Conservation (phyloP, 1,284 basidiomycete species). For the Amylostereum chailletii region DNA sequence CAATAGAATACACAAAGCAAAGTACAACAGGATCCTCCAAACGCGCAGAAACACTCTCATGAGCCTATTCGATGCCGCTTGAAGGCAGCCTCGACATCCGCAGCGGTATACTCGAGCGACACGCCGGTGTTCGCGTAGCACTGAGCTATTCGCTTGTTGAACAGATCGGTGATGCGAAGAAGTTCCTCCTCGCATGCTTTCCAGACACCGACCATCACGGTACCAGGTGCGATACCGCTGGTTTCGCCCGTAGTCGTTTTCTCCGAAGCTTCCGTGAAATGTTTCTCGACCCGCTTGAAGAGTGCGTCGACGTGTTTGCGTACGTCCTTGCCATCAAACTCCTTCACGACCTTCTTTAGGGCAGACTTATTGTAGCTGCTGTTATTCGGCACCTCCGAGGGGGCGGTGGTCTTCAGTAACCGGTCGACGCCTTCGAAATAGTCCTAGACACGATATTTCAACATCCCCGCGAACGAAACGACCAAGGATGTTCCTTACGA, state of each 20-base stretch:
- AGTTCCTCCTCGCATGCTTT: conserved; percentile 81
- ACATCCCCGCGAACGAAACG: not conserved
- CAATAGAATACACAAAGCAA: too few relatives aligned
- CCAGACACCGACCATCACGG: conserved; percentile 79
- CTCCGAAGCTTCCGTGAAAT: conserved; percentile 78
- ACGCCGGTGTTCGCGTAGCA: conserved; percentile 72
- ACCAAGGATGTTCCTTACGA: conserved; percentile 44
- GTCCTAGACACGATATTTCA: conserved; percentile 46
- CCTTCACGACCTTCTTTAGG: conserved; percentile 81
- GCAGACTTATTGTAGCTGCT: conserved; percentile 70
- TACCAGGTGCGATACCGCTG: conserved; percentile 50
- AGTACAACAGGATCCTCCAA: too few relatives aligned
- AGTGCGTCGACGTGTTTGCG: conserved; percentile 81
- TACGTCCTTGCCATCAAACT: conserved; percentile 82
- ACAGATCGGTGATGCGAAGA: conserved; percentile 62
- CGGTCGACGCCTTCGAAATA: conserved; percentile 91
- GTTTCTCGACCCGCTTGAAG: conserved; percentile 91
- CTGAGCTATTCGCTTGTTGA: conserved; percentile 58
- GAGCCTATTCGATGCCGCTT: conserved; percentile 49
- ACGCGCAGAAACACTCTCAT: conserved; percentile 11
- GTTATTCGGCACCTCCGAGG: conserved; percentile 75
- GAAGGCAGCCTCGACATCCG: conserved; percentile 74
- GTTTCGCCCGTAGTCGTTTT: conserved; percentile 52
- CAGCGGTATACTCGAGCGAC: conserved; percentile 64
- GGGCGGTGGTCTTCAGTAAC: conserved; percentile 72